Evolutionary conservation across 441 rosid genomes (phyloP), one percentile per base, ranked within the genome.

Genomic region (Monsonia emarginata): DNA sequence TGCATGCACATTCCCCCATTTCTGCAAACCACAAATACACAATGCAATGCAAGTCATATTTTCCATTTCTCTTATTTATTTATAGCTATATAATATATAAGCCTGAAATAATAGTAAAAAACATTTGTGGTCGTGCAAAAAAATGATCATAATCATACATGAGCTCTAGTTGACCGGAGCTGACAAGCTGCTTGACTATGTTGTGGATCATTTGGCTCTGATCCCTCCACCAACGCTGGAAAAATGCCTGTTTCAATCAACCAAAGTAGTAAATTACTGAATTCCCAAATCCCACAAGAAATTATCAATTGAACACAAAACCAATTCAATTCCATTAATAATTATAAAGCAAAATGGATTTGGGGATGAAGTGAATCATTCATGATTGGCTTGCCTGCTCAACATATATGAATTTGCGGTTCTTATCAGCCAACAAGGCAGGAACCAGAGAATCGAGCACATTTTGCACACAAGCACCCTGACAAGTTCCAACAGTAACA

Each of bases 1-100:
- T 95, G 99, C 99, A 95, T 95, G 75, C 97, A 88, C 91, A 88
- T 87, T 14, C 99, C 99, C 26, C 99, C 98, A 74, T 95, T 95
- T 87, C 98, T 95, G 77, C 60, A 72, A 70, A n/a, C 69, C 56
- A 67, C 63, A 44, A 36, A 8, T 16, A 19, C 3, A 32, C 1
- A 60, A n/a, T 1, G 34, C 5, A 58, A 24, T 1, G 27, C 5
- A 58, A 54, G 7, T 54, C 44, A 9, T 38, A 38, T 38, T 38
- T n/a, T n/a, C n/a, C n/a, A n/a, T n/a, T n/a, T n/a, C n/a, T n/a
- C n/a, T n/a, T n/a, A n/a, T n/a, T n/a, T n/a, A n/a, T n/a, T n/a
- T n/a, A n/a, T n/a, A n/a, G n/a, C n/a, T n/a, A n/a, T n/a, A n/a
- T n/a, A n/a, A n/a, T 38, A 40, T 11, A 11, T 40, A 40, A 11